phyloP scores from a whole-genome alignment of 2,329 filamentous ascomycete species.

The Neopestalotiopsis sp. region DNA sequence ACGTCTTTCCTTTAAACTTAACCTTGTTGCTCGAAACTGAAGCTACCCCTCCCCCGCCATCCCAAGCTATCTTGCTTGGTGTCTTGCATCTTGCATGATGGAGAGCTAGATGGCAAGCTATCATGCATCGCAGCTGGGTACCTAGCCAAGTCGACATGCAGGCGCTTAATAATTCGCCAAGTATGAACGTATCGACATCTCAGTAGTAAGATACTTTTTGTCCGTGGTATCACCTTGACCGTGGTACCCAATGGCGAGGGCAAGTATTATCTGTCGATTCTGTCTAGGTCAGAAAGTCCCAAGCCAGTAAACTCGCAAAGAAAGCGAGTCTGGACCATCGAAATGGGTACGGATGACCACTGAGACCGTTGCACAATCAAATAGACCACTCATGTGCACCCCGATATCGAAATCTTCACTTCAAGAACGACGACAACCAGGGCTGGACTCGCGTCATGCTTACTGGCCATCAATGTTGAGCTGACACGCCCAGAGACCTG shows the following conservation, averaged over 20 bases:
- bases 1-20: neutral
- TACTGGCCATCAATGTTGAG: neutral
- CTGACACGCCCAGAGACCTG: neutral
- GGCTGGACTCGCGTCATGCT: conserved; percentile 2
- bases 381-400: neutral
- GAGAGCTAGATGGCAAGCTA: too few relatives aligned
- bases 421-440: neutral
- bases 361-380: neutral
- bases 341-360: conserved; percentile 4
- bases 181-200: neutral
- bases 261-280: neutral
- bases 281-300: neutral
- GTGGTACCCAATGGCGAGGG: neutral
- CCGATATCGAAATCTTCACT: neutral
- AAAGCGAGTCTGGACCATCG: neutral
- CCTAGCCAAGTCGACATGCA: neutral
- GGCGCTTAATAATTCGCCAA: conserved; percentile 2
- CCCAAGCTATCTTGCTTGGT: neutral
- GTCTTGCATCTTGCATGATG: conserved; percentile 5
- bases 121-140: neutral
- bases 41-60: conserved; percentile 16
- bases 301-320: neutral
- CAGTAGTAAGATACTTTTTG: neutral
- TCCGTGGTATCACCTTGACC: neutral
- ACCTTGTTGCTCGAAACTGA: neutral